Evolutionary conservation across 352 stramenopile species (phyloP).

Genomic region (Pythium dissotocum): DNA sequence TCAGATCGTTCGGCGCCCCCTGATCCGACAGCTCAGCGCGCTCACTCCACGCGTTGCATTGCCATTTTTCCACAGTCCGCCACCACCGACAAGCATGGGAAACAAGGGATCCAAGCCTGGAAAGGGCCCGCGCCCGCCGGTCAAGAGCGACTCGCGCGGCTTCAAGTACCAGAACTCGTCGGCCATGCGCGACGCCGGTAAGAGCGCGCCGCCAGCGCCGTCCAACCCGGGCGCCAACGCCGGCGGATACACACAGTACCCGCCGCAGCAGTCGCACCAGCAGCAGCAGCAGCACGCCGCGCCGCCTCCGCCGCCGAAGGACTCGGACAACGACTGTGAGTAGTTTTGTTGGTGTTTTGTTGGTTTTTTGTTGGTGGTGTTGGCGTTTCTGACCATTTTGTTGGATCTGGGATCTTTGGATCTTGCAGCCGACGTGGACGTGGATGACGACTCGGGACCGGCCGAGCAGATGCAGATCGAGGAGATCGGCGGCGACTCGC

Average conservation of each 20-base stretch:
- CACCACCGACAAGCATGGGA: constrained; percentile 46
- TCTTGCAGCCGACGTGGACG: constrained; percentile 58
- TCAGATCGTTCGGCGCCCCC: constrained; percentile 14
- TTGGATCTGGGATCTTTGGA: not conserved
- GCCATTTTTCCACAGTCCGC: constrained; percentile 7
- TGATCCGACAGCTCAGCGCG: not conserved
- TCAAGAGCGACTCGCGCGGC: constrained; percentile 84
- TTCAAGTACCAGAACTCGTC: constrained; percentile 70
- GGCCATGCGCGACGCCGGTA: constrained; percentile 57
- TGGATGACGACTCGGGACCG: constrained; percentile 78
- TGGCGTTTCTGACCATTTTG: not conserved
- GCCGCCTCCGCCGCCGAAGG: constrained; percentile 16
- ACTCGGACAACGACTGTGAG: constrained; percentile 68
- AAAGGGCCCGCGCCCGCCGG: constrained; percentile 60
- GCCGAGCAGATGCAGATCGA: constrained; percentile 82
- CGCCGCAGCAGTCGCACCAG: constrained; percentile 8
- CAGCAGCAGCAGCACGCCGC: constrained; percentile 3
- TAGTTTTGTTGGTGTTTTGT: constrained; percentile 10
- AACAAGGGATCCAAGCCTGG: constrained; percentile 84
- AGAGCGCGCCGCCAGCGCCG: constrained; percentile 75
- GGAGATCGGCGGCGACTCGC: constrained; percentile 68
- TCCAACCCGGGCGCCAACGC: constrained; percentile 32
- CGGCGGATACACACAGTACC: constrained; percentile 27
- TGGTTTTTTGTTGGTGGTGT: not conserved
- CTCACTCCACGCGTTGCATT: constrained; percentile 2